Percentiles rank a stretch among this genome's conserved stretches.
These are phyloP conservation scores for Ascochyta koolunga DNA, from an alignment of 2,329 filamentous ascomycete species.

Conservation along the genomic window DNA sequence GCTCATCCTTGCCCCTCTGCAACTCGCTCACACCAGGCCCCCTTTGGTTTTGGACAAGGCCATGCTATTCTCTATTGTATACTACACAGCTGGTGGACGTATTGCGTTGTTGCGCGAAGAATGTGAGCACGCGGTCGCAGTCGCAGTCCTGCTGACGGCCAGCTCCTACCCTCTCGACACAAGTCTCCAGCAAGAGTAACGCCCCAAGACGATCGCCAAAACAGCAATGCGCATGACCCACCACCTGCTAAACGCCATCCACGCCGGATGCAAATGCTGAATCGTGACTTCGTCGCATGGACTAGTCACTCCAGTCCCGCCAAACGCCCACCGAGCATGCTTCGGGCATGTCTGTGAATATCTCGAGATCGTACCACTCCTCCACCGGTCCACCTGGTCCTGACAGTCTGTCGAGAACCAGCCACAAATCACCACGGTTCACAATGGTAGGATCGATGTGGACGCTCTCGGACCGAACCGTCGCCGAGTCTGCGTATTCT, in stretches of 20 bases:
- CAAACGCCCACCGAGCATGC: conserved; percentile 54
- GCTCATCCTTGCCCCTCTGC: conserved; percentile 21
- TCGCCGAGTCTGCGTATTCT: conserved; percentile 73
- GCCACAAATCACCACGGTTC: conserved; percentile 68
- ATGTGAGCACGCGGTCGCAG: conserved; percentile 1
- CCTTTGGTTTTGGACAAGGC: neutral
- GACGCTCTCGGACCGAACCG: conserved; percentile 72
- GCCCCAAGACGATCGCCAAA: neutral
- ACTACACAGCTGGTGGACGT: neutral
- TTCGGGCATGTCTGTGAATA: conserved; percentile 54
- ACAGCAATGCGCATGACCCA: conserved; percentile 11
- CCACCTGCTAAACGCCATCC: conserved; percentile 12
- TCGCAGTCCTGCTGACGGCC: conserved; percentile 4
- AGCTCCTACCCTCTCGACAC: neutral
- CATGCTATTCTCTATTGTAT: conserved; percentile 12
- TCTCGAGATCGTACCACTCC: conserved; percentile 59
- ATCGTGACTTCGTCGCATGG: conserved; percentile 19
- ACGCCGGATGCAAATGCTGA: conserved; percentile 9
- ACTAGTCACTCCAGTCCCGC: conserved; percentile 51
- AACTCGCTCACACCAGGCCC: conserved; percentile 15
- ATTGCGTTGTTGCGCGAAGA: neutral
- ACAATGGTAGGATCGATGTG: conserved; percentile 72
- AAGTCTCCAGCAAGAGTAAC: neutral
- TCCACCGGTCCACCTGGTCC: conserved; percentile 55
- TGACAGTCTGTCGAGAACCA: conserved; percentile 83